These are phyloP conservation scores for Microascus cirrosus DNA, from an alignment of 2,329 filamentous ascomycete genomes.

Conservation along the genomic window DNA sequence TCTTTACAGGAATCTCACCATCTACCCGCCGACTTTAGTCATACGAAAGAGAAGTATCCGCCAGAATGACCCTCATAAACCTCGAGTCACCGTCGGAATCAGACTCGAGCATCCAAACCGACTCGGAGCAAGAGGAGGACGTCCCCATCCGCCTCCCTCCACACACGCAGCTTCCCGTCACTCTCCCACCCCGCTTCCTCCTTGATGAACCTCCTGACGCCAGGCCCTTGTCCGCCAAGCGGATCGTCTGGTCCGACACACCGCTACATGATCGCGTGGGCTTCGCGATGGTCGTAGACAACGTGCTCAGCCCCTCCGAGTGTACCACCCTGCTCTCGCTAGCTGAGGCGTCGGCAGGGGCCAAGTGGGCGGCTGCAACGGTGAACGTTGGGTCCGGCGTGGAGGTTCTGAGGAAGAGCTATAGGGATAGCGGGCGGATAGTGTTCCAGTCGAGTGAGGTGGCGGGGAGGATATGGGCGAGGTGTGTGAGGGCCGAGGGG, in stretches of 20 bases:
- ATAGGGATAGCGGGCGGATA: constrained; percentile 63
- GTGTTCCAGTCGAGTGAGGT: constrained; percentile 59
- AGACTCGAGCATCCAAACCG: background rate
- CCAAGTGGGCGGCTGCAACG: constrained; percentile 55
- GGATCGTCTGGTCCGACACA: constrained; percentile 38
- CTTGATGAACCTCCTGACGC: constrained; percentile 20
- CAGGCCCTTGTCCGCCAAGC: constrained; percentile 24
- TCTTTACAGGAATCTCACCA: no score
- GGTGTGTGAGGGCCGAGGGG: constrained; percentile 34
- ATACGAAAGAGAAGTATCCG: no score
- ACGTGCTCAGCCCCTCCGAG: constrained; percentile 43
- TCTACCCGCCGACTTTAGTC: no score
- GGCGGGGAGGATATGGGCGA: constrained; percentile 49
- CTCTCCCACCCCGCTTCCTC: constrained; percentile 33
- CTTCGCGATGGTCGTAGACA: constrained; percentile 50
- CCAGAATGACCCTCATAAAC: no score
- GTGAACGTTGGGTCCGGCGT: constrained; percentile 53
- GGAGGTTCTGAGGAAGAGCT: constrained; percentile 41
- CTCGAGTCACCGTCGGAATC: no score
- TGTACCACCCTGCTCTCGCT: constrained; percentile 42
- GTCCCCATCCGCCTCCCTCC: constrained; percentile 13
- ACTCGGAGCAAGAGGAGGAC: background rate
- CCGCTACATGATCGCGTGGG: constrained; percentile 38
- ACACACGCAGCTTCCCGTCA: constrained; percentile 14
- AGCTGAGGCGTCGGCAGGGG: constrained; percentile 29